These are phyloP conservation scores for Apocynum venetum DNA, from an alignment of 257 asterid genomes.

Conservation along the genomic window DNA sequence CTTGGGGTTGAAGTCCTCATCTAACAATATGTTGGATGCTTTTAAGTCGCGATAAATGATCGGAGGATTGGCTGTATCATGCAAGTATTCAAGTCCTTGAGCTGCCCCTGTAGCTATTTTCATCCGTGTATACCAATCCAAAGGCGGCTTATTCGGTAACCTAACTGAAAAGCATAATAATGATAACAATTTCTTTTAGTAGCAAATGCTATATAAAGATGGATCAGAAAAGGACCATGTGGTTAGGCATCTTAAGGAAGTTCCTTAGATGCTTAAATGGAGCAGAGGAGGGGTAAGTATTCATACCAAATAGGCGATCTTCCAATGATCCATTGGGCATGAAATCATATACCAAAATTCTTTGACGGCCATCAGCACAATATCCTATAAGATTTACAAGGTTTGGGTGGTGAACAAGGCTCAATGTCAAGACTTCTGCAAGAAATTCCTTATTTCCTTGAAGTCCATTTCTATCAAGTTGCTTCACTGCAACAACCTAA, in stretches of 20 bases:
- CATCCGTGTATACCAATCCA: constrained; percentile 46
- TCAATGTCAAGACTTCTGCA: constrained; percentile 71
- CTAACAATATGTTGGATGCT: constrained; percentile 40
- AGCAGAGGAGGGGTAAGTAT: neutral
- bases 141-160: constrained; percentile 26
- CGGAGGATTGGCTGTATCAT: constrained; percentile 36
- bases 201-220: neutral
- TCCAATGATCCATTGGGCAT: constrained; percentile 69
- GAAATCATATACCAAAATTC: constrained; percentile 70
- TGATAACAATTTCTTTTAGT: neutral
- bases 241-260: neutral
- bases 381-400: constrained; percentile 76
- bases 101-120: constrained; percentile 42
- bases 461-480: constrained; percentile 41
- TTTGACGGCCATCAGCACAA: constrained; percentile 86
- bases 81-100: constrained; percentile 45
- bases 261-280: neutral
- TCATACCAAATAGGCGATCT: constrained; percentile 65
- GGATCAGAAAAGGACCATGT: neutral
- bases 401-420: constrained; percentile 66
- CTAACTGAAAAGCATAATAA: constrained; percentile 22
- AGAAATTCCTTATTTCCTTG: constrained; percentile 48
- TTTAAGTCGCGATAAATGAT: constrained; percentile 45
- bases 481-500: constrained; percentile 44
- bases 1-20: constrained; percentile 31